Conservation (phyloP, 306 rosid species). For the Prunus mira region DNA sequence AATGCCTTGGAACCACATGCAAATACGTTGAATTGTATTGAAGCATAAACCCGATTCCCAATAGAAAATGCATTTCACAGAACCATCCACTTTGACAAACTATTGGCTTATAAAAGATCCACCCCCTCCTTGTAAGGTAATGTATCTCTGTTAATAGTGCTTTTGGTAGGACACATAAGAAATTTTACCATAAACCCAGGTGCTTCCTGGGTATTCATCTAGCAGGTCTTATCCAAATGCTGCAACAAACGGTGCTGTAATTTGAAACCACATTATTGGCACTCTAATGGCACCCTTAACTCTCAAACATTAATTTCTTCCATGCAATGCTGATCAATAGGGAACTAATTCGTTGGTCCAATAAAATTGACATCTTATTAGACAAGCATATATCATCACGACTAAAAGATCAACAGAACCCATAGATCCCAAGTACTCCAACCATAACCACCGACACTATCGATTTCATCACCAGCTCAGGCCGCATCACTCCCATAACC, state of each 20-base stretch:
- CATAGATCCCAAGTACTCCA: conserved; percentile 71
- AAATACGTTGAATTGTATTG: no score
- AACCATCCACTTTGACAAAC: no score
- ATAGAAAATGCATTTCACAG: no score
- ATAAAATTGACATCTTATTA: not conserved
- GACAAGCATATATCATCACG: not conserved
- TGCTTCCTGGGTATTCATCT: not conserved
- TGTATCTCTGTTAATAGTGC: not conserved
- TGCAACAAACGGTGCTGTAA: not conserved
- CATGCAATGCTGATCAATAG: not conserved
- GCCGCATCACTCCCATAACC: conserved; percentile 58
- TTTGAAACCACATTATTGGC: not conserved
- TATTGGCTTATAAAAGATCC: no score
- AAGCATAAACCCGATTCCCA: no score
- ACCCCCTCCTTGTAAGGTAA: not conserved
- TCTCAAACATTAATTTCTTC: not conserved
- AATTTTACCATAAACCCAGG: not conserved
- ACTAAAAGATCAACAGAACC: conserved; percentile 19
- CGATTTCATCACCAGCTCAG: conserved; percentile 79
- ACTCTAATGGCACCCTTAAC: not conserved
- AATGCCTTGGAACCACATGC: no score
- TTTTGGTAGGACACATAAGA: not conserved
- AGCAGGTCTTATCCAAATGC: not conserved
- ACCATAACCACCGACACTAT: conserved; percentile 87
- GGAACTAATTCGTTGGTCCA: not conserved